Percentiles rank a stretch among this genome's conserved stretches.
Conservation (phyloP, 2,329 filamentous ascomycete genomes). For the Epichloe sibirici region DNA sequence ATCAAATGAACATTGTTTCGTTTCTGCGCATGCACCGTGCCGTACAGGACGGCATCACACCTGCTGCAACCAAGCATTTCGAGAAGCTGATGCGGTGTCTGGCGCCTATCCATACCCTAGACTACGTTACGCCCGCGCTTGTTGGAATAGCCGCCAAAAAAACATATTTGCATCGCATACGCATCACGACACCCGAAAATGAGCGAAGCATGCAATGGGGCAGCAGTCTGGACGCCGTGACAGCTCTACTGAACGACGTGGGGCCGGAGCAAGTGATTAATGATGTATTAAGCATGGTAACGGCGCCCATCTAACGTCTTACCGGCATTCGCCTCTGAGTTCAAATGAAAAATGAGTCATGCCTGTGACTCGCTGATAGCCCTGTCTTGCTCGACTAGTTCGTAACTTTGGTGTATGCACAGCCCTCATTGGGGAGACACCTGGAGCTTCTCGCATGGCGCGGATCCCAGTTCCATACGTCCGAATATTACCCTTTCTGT, state of each 20-base stretch:
- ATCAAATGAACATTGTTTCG: conserved; percentile 76
- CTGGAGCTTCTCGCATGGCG: too few species aligned
- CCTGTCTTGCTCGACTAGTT: neutral
- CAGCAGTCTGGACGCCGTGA: conserved; percentile 60
- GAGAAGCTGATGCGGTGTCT: conserved; percentile 57
- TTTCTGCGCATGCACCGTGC: conserved; percentile 84
- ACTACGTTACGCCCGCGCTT: conserved; percentile 74
- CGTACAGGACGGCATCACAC: conserved; percentile 65
- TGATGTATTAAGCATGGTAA: conserved; percentile 47
- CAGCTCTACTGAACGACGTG: conserved; percentile 49
- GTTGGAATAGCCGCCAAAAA: conserved; percentile 74
- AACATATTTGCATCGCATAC: conserved; percentile 75
- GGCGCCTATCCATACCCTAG: conserved; percentile 67
- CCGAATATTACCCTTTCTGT: too few species aligned
- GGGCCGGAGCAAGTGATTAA: conserved; percentile 52
- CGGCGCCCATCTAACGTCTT: conserved; percentile 18
- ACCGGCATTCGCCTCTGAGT: neutral
- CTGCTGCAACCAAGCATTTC: conserved; percentile 68
- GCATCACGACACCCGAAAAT: conserved; percentile 52
- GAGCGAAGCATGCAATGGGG: conserved; percentile 93
- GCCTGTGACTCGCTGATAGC: neutral
- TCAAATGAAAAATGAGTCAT: neutral
- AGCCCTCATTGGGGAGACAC: neutral
- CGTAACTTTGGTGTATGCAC: neutral
- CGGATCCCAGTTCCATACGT: too few species aligned